A percentile compares a stretch with the other conserved stretches of the same genome.
Conservation (phyloP, 495 filamentous ascomycete genomes). For the Polyplosphaeria fusca region DNA sequence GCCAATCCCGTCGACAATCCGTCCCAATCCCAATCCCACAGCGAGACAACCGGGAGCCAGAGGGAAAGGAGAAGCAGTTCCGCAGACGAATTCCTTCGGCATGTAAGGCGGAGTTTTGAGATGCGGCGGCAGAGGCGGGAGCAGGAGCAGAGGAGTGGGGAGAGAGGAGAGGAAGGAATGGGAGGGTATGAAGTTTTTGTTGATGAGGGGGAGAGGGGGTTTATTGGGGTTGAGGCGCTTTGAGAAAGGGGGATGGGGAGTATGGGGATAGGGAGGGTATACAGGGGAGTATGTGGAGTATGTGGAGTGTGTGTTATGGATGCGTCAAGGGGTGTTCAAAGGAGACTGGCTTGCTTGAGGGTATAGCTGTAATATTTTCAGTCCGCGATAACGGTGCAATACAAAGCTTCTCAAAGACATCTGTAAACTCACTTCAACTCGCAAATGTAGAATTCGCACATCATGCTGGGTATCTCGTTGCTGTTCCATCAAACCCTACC, state of each 20-base stretch:
- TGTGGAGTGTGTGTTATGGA: background rate
- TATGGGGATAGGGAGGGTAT: background rate
- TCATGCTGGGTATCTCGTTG: constrained; percentile 15
- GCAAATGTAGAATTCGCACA: no score
- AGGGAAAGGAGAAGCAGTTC: no score
- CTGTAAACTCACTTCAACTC: no score
- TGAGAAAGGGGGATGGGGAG: background rate
- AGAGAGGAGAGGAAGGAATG: background rate
- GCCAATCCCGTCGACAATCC: no score
- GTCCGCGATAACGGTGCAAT: no score
- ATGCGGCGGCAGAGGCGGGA: background rate
- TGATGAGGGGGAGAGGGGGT: constrained; percentile 12
- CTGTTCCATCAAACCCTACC: background rate
- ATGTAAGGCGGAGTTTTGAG: background rate
- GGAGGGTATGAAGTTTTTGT: constrained; percentile 8
- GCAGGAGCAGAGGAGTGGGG: background rate
- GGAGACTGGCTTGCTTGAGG: background rate
- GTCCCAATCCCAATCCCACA: no score
- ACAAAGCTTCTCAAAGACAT: no score
- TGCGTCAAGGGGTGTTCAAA: background rate
- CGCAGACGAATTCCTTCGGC: background rate
- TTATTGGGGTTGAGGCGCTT: constrained; percentile 2
- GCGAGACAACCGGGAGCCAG: no score
- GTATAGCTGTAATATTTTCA: background rate
- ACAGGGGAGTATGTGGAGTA: background rate